Evolutionary conservation across 164 flowering plant genomes (phyloP).

Genomic region (Akebia trifoliata): DNA sequence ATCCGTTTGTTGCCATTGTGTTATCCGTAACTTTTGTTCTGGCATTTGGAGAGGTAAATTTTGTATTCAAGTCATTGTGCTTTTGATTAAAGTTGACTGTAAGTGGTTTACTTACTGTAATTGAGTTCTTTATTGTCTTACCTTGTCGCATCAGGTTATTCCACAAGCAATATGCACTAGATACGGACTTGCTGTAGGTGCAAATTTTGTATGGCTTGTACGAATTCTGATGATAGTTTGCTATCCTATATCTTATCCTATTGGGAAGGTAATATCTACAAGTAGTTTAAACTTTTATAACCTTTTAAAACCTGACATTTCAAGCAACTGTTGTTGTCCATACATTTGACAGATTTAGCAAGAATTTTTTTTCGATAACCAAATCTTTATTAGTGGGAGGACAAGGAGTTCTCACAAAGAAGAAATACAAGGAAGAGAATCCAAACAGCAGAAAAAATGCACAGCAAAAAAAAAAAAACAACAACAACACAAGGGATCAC

Average conservation of each 20-base stretch:
- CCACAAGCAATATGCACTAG: constrained; percentile 95
- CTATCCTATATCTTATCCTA: constrained; percentile 89
- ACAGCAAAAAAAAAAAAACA: too few relatives aligned
- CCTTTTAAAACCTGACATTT: not conserved
- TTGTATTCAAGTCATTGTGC: constrained; percentile 3
- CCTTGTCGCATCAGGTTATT: constrained; percentile 51
- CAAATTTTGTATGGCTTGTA: constrained; percentile 91
- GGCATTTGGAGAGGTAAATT: constrained; percentile 86
- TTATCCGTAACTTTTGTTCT: constrained; percentile 96
- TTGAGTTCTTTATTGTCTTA: not conserved
- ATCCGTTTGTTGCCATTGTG: constrained; percentile 80
- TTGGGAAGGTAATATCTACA: constrained; percentile 69
- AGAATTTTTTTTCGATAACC: too few relatives aligned
- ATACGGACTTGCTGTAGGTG: constrained; percentile 97
- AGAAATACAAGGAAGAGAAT: too few relatives aligned
- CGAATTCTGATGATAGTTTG: constrained; percentile 82
- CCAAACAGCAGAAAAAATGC: too few relatives aligned
- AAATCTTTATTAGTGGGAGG: too few relatives aligned
- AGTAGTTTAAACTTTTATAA: not conserved
- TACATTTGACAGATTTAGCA: not conserved
- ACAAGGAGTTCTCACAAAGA: too few relatives aligned
- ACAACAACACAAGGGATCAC: too few relatives aligned
- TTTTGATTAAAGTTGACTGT: not conserved
- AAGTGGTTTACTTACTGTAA: not conserved
- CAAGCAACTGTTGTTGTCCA: not conserved